Evolutionary conservation across 805 yeast species (phyloP).

Genomic region (Middelhovenomyces tepae): DNA sequence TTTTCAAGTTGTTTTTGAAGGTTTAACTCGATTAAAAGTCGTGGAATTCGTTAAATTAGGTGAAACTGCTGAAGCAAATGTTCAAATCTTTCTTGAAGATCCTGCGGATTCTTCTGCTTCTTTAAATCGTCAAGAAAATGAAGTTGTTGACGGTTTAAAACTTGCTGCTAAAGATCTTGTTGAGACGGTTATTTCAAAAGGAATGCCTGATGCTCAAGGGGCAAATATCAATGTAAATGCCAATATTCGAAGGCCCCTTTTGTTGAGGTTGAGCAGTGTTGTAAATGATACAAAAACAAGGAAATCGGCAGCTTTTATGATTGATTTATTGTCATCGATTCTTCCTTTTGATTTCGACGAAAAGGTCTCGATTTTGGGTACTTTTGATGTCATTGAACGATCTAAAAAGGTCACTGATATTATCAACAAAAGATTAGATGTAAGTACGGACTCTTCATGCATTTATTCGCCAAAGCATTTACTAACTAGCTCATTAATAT

Average conservation of each 20-base stretch:
- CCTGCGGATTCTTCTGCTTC: constrained; percentile 3
- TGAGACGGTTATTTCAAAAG: constrained; percentile 8
- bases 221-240: constrained; percentile 3
- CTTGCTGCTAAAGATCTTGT: constrained; percentile 12
- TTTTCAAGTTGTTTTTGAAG: constrained; percentile 16
- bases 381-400: constrained; percentile 21
- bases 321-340: constrained; percentile 29
- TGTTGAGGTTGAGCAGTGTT: too few species aligned
- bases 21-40: constrained; percentile 14
- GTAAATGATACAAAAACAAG: constrained; percentile 12
- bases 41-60: constrained; percentile 6
- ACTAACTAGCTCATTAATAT: too few species aligned
- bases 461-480: too few species aligned
- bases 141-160: constrained; percentile 13
- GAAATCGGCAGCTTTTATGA: constrained; percentile 23
- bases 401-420: constrained; percentile 12
- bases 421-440: constrained; percentile 14
- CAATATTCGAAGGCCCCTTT: constrained; percentile 10
- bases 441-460: too few species aligned
- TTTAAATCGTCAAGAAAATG: constrained; percentile 5
- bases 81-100: neutral
- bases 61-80: constrained; percentile 7
- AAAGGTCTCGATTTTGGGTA: constrained; percentile 23
- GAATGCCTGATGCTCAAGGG: constrained; percentile 3
- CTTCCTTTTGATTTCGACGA: constrained; percentile 26